phyloP scores from a whole-genome alignment of 2,329 filamentous ascomycete species.

The Colletotrichum eremochloae region DNA sequence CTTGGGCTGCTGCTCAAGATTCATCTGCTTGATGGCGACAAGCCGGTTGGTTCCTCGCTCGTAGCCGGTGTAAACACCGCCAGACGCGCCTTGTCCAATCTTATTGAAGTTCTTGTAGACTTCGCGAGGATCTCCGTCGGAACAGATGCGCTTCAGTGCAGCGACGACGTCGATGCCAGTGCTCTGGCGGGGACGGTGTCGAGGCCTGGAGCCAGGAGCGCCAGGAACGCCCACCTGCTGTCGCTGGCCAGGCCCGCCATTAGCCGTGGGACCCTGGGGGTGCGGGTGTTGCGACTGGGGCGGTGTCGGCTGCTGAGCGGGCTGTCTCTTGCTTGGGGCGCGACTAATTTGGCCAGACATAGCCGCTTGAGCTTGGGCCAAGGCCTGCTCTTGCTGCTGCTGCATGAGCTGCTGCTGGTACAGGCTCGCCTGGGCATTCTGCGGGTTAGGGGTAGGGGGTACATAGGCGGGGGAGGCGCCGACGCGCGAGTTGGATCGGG shows the following conservation, averaged over 20 bases:
- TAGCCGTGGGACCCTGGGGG: constrained; percentile 42
- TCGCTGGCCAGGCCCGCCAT: constrained; percentile 52
- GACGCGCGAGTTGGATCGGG: constrained; percentile 75
- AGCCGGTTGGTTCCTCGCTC: constrained; percentile 86
- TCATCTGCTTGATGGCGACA: constrained; percentile 99
- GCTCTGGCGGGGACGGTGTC: constrained; percentile 84
- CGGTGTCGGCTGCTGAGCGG: constrained; percentile 62
- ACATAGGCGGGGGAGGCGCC: constrained; percentile 65
- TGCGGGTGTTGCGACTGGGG: constrained; percentile 62
- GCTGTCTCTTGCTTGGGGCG: constrained; percentile 79
- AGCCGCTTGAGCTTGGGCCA: constrained; percentile 83
- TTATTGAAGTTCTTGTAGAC: constrained; percentile 91
- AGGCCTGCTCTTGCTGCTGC: constrained; percentile 89
- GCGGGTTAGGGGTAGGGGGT: constrained; percentile 59
- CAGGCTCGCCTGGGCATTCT: constrained; percentile 58
- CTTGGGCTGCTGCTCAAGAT: constrained; percentile 97
- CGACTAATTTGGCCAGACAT: constrained; percentile 79
- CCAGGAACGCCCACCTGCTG: constrained; percentile 53
- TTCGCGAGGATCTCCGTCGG: constrained; percentile 87
- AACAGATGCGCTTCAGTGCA: constrained; percentile 90
- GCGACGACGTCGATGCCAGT: constrained; percentile 85
- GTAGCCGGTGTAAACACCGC: constrained; percentile 93
- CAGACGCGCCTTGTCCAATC: constrained; percentile 97
- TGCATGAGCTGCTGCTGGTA: constrained; percentile 77
- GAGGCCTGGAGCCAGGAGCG: constrained; percentile 68